These are phyloP conservation scores for Xylariaceae sp. DNA, from an alignment of 2,329 filamentous ascomycete species.

Conservation along the genomic window DNA sequence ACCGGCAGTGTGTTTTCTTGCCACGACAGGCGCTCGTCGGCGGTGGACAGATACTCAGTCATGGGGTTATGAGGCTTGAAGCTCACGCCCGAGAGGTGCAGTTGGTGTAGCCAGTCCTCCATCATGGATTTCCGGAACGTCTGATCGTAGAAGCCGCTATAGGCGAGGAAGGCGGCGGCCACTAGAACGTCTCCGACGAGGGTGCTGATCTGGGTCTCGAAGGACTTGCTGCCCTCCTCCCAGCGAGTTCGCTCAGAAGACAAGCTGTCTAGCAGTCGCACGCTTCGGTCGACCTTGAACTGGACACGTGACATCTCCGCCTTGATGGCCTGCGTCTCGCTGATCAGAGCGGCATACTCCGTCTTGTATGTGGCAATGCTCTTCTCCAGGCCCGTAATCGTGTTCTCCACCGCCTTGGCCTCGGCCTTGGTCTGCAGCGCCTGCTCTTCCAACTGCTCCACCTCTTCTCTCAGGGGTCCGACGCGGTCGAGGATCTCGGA, in stretches of 20 bases:
- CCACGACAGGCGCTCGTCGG: conserved; percentile 91
- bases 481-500: conserved; percentile 95
- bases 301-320: conserved; percentile 92
- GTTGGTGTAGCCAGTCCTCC: conserved; percentile 94
- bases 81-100: conserved; percentile 84
- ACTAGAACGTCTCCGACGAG: conserved; percentile 93
- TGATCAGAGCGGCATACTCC: conserved; percentile 92
- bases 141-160: conserved; percentile 95
- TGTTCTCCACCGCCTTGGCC: conserved; percentile 84
- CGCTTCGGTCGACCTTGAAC: conserved; percentile 96
- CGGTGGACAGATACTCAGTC: conserved; percentile 93
- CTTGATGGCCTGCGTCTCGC: conserved; percentile 96
- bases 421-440: conserved; percentile 89
- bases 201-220: conserved; percentile 95
- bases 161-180: conserved; percentile 94
- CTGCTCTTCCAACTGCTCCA: conserved; percentile 78
- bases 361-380: conserved; percentile 95
- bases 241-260: conserved; percentile 89
- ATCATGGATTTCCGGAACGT: conserved; percentile 97
- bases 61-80: conserved; percentile 93
- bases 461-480: conserved; percentile 86
- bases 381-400: conserved; percentile 74
- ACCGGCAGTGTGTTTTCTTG: conserved; percentile 90
- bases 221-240: conserved; percentile 96
- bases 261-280: conserved; percentile 86